Conservation (phyloP, 2,329 filamentous ascomycete genomes). For the Exophiala lecanii-corni region DNA sequence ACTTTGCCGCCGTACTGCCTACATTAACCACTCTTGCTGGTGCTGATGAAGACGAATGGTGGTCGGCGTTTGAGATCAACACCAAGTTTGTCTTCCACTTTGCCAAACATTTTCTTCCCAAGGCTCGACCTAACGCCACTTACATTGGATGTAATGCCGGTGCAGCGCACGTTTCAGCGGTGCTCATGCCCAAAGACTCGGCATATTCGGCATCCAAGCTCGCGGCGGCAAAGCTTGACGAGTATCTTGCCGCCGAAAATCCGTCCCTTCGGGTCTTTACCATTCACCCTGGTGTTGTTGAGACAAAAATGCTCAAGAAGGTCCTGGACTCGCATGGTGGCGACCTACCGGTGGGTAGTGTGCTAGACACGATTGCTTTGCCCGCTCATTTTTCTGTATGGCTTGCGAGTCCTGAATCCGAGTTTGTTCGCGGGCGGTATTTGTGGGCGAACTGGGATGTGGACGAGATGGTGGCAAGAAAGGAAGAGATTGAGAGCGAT, state of each 20-base stretch:
- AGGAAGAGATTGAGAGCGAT: slow-evolving; percentile 31
- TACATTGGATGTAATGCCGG: slow-evolving; percentile 35
- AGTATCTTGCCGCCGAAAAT: slow-evolving; percentile 40
- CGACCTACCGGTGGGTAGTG: slow-evolving; percentile 18
- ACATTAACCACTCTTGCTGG: slow-evolving; percentile 30
- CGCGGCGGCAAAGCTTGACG: slow-evolving; percentile 39
- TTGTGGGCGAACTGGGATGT: slow-evolving; percentile 41
- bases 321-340: slow-evolving; percentile 9
- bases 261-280: slow-evolving; percentile 37
- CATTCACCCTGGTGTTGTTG: slow-evolving; percentile 39
- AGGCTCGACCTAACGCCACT: slow-evolving; percentile 15
- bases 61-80: slow-evolving; percentile 46
- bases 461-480: slow-evolving; percentile 39
- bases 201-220: slow-evolving; percentile 43
- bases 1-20: slow-evolving; percentile 41
- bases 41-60: slow-evolving; percentile 36
- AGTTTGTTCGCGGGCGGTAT: slow-evolving; percentile 37
- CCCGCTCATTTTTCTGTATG: slow-evolving; percentile 34
- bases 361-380: slow-evolving; percentile 19
- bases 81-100: slow-evolving; percentile 36
- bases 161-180: slow-evolving; percentile 4
- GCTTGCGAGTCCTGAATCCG: slow-evolving; percentile 36
- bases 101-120: slow-evolving; percentile 42
- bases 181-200: slow-evolving; percentile 14
- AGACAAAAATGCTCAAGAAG: slow-evolving; percentile 31